phyloP scores from a whole-genome alignment of 2,329 filamentous ascomycete genomes.

The Lizonia empirigonia region DNA sequence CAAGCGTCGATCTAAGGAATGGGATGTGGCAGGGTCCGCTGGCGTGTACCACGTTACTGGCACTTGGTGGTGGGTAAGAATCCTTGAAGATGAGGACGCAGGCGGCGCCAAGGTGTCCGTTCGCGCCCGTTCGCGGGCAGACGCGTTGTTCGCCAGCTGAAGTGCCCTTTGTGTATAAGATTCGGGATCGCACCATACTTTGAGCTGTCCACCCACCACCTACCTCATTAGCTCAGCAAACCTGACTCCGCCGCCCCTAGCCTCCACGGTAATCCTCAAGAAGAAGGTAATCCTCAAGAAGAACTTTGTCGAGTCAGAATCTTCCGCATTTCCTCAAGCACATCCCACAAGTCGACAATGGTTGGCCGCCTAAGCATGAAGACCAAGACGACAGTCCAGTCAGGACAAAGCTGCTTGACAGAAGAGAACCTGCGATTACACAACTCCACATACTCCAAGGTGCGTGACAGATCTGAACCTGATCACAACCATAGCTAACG shows the following conservation, averaged over 20 bases:
- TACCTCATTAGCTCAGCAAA: conserved; percentile 2
- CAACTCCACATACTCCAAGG: conserved; percentile 32
- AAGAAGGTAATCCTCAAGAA: neutral
- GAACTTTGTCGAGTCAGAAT: conserved; percentile 6
- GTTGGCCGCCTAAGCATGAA: conserved; percentile 14
- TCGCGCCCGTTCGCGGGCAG: conserved; percentile 23
- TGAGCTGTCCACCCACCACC: conserved; percentile 1
- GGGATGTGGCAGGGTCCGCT: conserved; percentile 22
- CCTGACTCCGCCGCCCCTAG: neutral
- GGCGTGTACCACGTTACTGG: conserved; percentile 32
- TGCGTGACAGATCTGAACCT: conserved; percentile 10
- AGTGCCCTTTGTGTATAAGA: conserved; percentile 21
- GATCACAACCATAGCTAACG: conserved; percentile 14
- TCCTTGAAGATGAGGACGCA: conserved; percentile 25
- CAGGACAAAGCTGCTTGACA: conserved; percentile 24
- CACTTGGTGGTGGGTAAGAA: conserved; percentile 24
- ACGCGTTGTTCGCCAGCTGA: conserved; percentile 21
- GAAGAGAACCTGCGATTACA: conserved; percentile 43
- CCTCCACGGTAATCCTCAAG: neutral
- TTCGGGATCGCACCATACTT: conserved; percentile 1
- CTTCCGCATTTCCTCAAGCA: conserved; percentile 1
- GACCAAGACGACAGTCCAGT: conserved; percentile 8
- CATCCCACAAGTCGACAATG: conserved; percentile 11
- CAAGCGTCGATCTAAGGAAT: conserved; percentile 28
- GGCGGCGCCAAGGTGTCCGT: conserved; percentile 27